Conservation (phyloP, 768 basidiomycete species). For the Pisolithus orientalis region DNA sequence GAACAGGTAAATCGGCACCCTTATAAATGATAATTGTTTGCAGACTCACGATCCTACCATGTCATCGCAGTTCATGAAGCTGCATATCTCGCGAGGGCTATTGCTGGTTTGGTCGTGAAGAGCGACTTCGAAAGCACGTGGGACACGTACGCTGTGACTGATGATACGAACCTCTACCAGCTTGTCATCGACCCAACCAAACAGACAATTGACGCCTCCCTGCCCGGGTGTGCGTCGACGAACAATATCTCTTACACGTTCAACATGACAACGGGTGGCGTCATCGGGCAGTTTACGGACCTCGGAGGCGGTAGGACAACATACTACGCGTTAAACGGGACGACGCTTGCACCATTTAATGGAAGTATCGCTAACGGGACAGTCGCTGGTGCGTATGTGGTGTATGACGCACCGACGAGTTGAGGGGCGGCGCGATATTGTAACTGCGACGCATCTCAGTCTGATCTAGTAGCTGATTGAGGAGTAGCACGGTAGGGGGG, state of each 20-base stretch:
- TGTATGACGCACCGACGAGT: not conserved
- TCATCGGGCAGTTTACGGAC: constrained; percentile 6
- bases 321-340: constrained; percentile 7
- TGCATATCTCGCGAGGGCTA: constrained; percentile 8
- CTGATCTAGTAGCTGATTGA: too few relatives aligned
- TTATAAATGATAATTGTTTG: too few relatives aligned
- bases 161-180: not conserved
- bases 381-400: constrained; percentile 3
- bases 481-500: too few relatives aligned
- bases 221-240: constrained; percentile 3
- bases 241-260: constrained; percentile 5
- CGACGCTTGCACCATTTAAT: constrained; percentile 5
- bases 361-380: not conserved
- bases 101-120: not conserved
- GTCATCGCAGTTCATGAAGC: constrained; percentile 7
- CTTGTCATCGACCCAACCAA: not conserved
- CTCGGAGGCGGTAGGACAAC: constrained; percentile 8
- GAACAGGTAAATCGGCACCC: constrained; percentile 4
- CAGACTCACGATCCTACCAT: not conserved
- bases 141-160: constrained; percentile 9
- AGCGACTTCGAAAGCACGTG: constrained; percentile 4
- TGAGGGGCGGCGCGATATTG: not conserved
- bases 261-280: not conserved
- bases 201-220: not conserved
- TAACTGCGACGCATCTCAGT: not conserved